Evolutionary conservation across 2,329 filamentous ascomycete genomes (phyloP).

Genomic region (Diaporthe destruens): DNA sequence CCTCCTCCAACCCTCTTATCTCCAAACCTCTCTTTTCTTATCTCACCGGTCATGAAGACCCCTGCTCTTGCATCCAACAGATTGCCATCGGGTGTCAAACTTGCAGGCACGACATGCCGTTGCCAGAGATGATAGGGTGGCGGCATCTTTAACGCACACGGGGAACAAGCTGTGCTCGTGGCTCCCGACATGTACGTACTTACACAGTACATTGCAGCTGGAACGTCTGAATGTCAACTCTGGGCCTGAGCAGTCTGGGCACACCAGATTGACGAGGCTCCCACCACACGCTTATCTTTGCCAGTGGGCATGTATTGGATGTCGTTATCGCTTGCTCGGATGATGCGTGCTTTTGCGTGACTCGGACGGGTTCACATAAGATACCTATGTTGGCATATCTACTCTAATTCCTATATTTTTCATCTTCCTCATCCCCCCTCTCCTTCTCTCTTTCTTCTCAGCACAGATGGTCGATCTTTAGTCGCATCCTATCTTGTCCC

Average conservation of each 20-base stretch:
- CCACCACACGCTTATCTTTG: slow-evolving; percentile 31
- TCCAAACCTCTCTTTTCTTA: slow-evolving; percentile 3
- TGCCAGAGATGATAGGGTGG: slow-evolving; percentile 18
- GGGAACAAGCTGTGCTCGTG: neutral
- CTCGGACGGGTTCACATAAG: slow-evolving; percentile 16
- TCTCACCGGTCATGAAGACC: slow-evolving; percentile 34
- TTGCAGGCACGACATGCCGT: slow-evolving; percentile 6
- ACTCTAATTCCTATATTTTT: neutral
- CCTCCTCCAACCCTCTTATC: slow-evolving; percentile 1
- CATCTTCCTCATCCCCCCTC: no score
- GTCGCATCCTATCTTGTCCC: neutral
- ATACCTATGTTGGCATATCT: neutral
- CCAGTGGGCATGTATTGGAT: slow-evolving; percentile 9
- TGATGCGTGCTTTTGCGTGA: slow-evolving; percentile 35
- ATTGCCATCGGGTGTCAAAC: slow-evolving; percentile 15
- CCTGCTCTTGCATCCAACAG: slow-evolving; percentile 24
- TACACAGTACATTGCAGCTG: neutral
- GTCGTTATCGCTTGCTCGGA: slow-evolving; percentile 40
- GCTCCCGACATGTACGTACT: neutral
- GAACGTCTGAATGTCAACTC: neutral
- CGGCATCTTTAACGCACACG: neutral
- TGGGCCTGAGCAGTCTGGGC: neutral
- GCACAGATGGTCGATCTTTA: neutral
- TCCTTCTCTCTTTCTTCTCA: neutral
- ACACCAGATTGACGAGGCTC: neutral